Base-by-base conservation (phyloP, 805 yeast genomes). In the Myxozyma udenii region DNA sequence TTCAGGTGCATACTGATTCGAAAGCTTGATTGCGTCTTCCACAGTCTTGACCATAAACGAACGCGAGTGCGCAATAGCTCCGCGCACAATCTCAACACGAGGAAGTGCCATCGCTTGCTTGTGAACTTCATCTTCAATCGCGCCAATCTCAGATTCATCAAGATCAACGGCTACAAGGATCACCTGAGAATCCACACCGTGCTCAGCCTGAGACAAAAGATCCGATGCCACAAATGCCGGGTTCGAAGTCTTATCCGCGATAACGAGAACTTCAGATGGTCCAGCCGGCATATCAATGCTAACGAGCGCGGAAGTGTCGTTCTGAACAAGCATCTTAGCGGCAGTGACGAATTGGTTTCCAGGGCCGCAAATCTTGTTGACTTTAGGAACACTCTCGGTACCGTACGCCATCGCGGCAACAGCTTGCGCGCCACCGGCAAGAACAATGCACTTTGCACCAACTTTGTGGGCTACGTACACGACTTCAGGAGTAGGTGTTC, bases 271-370 rank as follows among this genome's bases (percentile, higher is more conserved):
- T 72, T 93, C 99, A 46, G 95, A 86, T 25, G 99, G 99, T 7
- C 99, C 99, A 23, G 99, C 99, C 44, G 99, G 99, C 98, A 93
- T 91, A 70, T 93, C 99, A 62, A 93, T 93, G 16, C 96, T 86
- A 67, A 96, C 93, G 65, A 90, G 74, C 5, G 98, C 98, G 57
- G 84, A 84, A 1, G 96, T 86, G 66, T 93, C 98, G 65, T 93
- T 95, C 64, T 91, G 93, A 46, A 95, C 93, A 67, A 85, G 74
- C 99, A 93, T 93, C 76, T 93, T 93, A 39, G 98, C 99, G 39
- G 98, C 98, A 18, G 99, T 93, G 47, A 93, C 99, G 68, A 93
- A 93, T 74, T 93, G 99, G 73, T 93, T 93, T 55, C 99, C 99
- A 22, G 99, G 99, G 43, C 99, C 99, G 69, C 93, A 77, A 57